Evolutionary conservation across 176 grass and related monocot genomes (phyloP).

Genomic region (Lolium multiflorum): DNA sequence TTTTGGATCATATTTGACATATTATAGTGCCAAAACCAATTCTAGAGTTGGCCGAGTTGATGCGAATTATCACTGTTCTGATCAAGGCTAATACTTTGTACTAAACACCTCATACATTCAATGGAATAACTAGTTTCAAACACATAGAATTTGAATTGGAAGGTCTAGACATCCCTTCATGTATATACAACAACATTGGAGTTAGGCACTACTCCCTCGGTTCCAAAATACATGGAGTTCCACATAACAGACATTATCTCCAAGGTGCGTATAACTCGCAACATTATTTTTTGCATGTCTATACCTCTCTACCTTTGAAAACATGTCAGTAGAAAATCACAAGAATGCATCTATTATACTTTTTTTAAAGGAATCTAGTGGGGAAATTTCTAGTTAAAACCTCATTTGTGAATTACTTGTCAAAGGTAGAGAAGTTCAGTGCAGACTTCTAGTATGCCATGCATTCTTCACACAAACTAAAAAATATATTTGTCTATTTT

Average conservation of each 20-base stretch:
- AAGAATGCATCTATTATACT: neutral
- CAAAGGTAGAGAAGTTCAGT: neutral
- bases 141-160: neutral
- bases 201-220: neutral
- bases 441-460: neutral
- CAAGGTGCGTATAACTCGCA: neutral
- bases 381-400: neutral
- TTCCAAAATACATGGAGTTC: neutral
- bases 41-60: neutral
- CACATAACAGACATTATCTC: neutral
- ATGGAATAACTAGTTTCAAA: neutral
- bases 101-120: neutral
- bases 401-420: neutral
- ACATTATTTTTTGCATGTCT: neutral
- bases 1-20: neutral
- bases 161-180: neutral
- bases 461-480: neutral
- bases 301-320: too few relatives aligned
- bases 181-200: neutral
- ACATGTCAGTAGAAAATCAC: neutral
- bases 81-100: neutral
- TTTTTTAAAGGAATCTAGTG: neutral
- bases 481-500: neutral
- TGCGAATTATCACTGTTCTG: neutral
- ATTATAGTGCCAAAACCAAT: neutral